Evolutionary conservation across 2,329 filamentous ascomycete species (phyloP), one percentile per base, ranked within the genome.

Genomic region (Phialophora tarda): DNA sequence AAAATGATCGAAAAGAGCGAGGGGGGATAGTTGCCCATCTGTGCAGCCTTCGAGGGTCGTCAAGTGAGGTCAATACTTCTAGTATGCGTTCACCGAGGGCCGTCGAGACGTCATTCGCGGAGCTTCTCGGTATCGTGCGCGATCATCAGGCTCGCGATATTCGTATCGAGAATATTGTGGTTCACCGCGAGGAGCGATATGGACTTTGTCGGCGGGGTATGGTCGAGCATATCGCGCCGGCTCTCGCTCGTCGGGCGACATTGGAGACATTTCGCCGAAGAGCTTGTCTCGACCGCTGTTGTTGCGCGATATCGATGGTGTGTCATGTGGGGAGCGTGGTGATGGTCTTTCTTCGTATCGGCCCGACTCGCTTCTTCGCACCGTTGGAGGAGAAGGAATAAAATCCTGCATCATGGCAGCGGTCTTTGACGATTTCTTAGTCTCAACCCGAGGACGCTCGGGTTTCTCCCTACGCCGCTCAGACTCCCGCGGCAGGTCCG

Each of bases 251-350:
- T 70, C 68, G n/a, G 65, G 60, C 5, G 68, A 58, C n/a, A 55
- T 56, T 28, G 65, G 60, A 10, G 68, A 54, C n/a, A 55, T 56
- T 51, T 71, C 69, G 2, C 28, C 60, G 53, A 63, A 69, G 23
- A 67, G 51, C 47, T 69, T 69, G 1, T 71, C 65, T 4, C 69
- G 69, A 24, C 62, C 64, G 55, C 68, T 71, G 53, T 71, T 69
- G 55, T 67, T 62, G 44, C 66, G 69, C 26, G 66, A 65, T 11
- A 68, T 62, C 10, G 63, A 58, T 21, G 66, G 66, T 23, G 67
- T 63, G 24, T 71, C 65, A n/a, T 62, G 67, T 11, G 64, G 63
- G n/a, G 69, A 69, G 8, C 69, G 69, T 48, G 64, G 69, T 12
- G 66, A 63, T 11, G 66, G 44, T 26, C 60, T 34, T 3, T 69